Base-by-base conservation (phyloP, 345 rosid species). In the Eutrema japonicum region DNA sequence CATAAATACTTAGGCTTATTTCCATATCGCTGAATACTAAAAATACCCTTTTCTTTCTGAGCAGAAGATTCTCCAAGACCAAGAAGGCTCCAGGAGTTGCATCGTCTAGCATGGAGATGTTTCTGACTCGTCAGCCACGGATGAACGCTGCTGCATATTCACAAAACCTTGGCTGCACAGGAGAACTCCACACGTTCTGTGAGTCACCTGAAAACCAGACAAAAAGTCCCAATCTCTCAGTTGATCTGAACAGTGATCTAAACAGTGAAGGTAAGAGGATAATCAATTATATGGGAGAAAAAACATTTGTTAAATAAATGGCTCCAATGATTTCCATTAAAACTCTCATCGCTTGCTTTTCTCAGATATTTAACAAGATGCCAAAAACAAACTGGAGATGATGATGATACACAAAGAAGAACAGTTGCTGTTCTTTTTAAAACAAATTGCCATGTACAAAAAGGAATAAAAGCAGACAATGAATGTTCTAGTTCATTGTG, bases 181-280 rank as follows among this genome's bases (percentile, higher is more conserved):
- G 74, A 55, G 74, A 79, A 18, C 74, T 72, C 8, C 80, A 68
- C 10, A 40, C 68, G 18, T 11, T 68, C 16, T 48, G 70, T 58
- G 73, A 78, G 73, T 82, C 82, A 51, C 50, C 82, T 73, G 84
- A 83, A 63, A 78, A 84, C 56, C 86, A 69, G 70, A 61, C 67
- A 26, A 85, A 77, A 66, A 70, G 80, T 43, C 73, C 72, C 62
- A 68, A 68, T 78, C 74, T 85, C 58, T 73, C 86, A 49, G 86
- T 86, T 68, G 89, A 88, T 83, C 85, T 87, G 35, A 85, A 85
- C 70, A 78, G 72, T 56, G 83, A 84, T 80, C 90, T 86, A n/a
- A 85, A 85, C 64, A 76, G 74, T 65, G 82, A 83, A 82, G 92
- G 93, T 86, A 79, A 33, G 48, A 59, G 12, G 6, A 2, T 16